Evolutionary conservation across 2,329 filamentous ascomycete species (phyloP).

Genomic region (Didymellaceae sp.): DNA sequence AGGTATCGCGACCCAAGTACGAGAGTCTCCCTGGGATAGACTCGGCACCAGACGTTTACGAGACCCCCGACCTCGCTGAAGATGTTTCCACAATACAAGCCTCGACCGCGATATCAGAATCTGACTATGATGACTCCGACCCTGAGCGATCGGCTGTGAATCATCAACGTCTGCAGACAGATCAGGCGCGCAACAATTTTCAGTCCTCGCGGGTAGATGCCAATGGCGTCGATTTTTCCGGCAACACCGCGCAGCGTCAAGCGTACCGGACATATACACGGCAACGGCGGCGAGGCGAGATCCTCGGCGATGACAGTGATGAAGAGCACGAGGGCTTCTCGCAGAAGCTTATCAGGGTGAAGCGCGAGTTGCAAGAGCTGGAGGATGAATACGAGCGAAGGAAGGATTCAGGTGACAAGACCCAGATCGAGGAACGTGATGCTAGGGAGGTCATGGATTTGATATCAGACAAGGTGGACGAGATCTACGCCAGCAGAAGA

Average conservation of each 20-base stretch:
- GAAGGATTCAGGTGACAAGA: conserved; percentile 53
- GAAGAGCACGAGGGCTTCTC: conserved; percentile 72
- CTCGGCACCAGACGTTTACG: conserved; percentile 92
- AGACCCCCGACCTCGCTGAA: conserved; percentile 91
- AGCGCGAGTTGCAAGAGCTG: conserved; percentile 76
- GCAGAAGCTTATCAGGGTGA: conserved; percentile 79
- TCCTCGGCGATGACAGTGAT: conserved; percentile 75
- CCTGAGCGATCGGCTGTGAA: conserved; percentile 63
- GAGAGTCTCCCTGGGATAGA: conserved; percentile 66
- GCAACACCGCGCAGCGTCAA: conserved; percentile 79
- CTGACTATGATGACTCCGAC: conserved; percentile 64
- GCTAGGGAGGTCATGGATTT: conserved; percentile 66
- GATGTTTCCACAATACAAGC: conserved; percentile 81
- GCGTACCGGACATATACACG: conserved; percentile 80
- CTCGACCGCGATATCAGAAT: conserved; percentile 48
- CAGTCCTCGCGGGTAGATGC: conserved; percentile 77
- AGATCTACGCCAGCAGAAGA: conserved; percentile 58
- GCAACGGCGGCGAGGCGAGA: conserved; percentile 66
- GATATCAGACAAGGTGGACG: conserved; percentile 74
- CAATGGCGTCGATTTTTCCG: conserved; percentile 83
- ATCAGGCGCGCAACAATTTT: conserved; percentile 82
- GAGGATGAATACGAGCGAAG: conserved; percentile 63
- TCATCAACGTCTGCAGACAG: conserved; percentile 74
- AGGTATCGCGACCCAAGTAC: conserved; percentile 44
- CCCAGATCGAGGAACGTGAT: conserved; percentile 46